Base-by-base conservation (phyloP, 139 green algal species). In the Chlorella sp. region DNA sequence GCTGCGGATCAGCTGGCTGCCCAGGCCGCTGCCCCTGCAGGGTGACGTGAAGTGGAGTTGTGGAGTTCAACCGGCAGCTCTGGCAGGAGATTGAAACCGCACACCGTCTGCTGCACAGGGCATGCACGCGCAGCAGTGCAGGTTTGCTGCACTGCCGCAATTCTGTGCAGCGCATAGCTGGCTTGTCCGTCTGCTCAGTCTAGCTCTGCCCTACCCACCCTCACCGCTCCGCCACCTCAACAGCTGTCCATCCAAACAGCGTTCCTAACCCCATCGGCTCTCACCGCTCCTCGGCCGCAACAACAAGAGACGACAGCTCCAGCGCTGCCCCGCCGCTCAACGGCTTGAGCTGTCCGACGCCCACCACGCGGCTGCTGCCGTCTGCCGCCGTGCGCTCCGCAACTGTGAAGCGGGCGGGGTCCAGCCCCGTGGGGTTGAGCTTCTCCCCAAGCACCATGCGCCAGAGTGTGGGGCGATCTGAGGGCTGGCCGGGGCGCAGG, bases 271-370 rank as follows among this genome's bases (percentile, higher is more conserved):
- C 46, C 46, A 54, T 16, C 16, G 38, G n/a, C 1, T 38, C 77
- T 73, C 77, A 83, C 77, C 77, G 77, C 60, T 83, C 77, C n/a
- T 20, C 30, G 0, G 56, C 20, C 30, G 73, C 60, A 9, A 83
- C 77, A 19, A 83, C 60, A 60, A 83, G 30, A 1, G 60, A 56
- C 9, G 77, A 38, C 30, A 83, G 77, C 77, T 83, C 77, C 58
- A 74, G 77, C 24, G 77, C 60, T 20, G 9, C 17, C 0, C 40
- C 58, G 16, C 77, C 72, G 34, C 4, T 17, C 13, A 73, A 26
- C 26, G 76, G 76, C 76, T 82, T 83, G 30, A 81, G 28, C 40
- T 83, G 77, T 2, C 77, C 77, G 58, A 83, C 73, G 1, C 77
- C 77, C 9, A 83, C 60, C 30, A 46, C 38, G 5, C 16, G 44